phyloP scores from a whole-genome alignment of 805 yeast genomes.

The Yamadazyma paraphyllophila region DNA sequence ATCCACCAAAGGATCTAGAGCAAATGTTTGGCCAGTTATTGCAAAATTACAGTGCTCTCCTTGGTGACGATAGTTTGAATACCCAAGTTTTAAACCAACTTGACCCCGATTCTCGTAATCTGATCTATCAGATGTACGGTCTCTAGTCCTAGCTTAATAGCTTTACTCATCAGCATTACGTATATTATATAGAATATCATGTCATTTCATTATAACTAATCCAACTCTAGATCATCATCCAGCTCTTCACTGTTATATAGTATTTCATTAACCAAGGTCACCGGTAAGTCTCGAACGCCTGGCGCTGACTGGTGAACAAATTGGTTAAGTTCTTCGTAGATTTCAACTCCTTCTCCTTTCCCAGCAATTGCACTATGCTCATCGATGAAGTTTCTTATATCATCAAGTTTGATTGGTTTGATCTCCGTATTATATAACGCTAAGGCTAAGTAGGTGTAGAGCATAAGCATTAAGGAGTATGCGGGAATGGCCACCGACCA shows the following conservation, averaged over 20 bases:
- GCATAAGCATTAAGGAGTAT: slow-evolving; percentile 65
- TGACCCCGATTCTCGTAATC: slow-evolving; percentile 28
- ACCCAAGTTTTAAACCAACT: slow-evolving; percentile 28
- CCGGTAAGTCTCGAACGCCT: slow-evolving; percentile 85
- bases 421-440: slow-evolving; percentile 76
- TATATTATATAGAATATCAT: slow-evolving; percentile 1
- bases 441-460: slow-evolving; percentile 68
- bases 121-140: slow-evolving; percentile 21
- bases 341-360: too few species aligned
- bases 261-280: slow-evolving; percentile 64
- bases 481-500: slow-evolving; percentile 87
- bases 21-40: slow-evolving; percentile 45
- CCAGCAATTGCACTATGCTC: slow-evolving; percentile 43
- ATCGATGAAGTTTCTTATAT: slow-evolving; percentile 66
- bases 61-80: slow-evolving; percentile 43
- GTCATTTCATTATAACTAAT: background rate
- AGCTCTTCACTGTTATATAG: slow-evolving; percentile 37
- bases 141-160: background rate
- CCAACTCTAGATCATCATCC: slow-evolving; percentile 5
- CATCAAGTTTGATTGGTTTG: slow-evolving; percentile 57
- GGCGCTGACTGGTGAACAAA: slow-evolving; percentile 63
- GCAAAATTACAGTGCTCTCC: slow-evolving; percentile 43
- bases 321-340: slow-evolving; percentile 16
- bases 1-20: slow-evolving; percentile 48
- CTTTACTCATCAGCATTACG: background rate